Conservation (phyloP, 2,329 filamentous ascomycete species). For the Ceratocystis alfenasii region DNA sequence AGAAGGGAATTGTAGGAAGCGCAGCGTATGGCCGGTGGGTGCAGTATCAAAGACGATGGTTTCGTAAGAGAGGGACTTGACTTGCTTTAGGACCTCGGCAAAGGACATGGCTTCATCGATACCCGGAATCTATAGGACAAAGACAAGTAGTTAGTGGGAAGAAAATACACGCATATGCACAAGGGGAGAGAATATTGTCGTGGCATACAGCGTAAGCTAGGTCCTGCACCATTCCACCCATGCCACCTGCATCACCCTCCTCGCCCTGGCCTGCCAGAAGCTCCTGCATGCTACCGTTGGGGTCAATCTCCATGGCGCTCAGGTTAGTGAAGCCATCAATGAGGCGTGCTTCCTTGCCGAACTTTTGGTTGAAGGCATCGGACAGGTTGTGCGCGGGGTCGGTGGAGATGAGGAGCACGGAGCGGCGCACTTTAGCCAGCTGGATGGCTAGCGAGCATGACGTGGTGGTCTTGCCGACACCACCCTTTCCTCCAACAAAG, state of each 20-base stretch:
- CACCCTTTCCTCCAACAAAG: slow-evolving; percentile 96
- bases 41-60: slow-evolving; percentile 99
- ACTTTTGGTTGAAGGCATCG: slow-evolving; percentile 97
- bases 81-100: slow-evolving; percentile 96
- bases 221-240: slow-evolving; percentile 98
- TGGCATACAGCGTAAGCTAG: slow-evolving; percentile 75
- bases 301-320: slow-evolving; percentile 98
- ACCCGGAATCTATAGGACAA: slow-evolving; percentile 63
- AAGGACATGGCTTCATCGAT: slow-evolving; percentile 99
- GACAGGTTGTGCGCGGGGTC: slow-evolving; percentile 96
- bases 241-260: slow-evolving; percentile 54
- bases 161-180: slow-evolving; percentile 9
- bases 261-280: slow-evolving; percentile 67
- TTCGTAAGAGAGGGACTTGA: slow-evolving; percentile 97
- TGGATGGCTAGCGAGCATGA: slow-evolving; percentile 97
- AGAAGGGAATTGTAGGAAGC: slow-evolving; percentile 95
- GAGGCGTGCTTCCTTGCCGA: slow-evolving; percentile 92
- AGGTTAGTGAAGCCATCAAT: slow-evolving; percentile 87
- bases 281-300: slow-evolving; percentile 95
- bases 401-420: slow-evolving; percentile 93
- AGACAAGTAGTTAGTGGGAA: neutral
- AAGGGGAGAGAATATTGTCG: neutral
- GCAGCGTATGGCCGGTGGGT: slow-evolving; percentile 92
- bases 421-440: slow-evolving; percentile 86
- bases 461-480: slow-evolving; percentile 98